phyloP scores from a whole-genome alignment of 163 green algal species.

The Prototheca cutis region DNA sequence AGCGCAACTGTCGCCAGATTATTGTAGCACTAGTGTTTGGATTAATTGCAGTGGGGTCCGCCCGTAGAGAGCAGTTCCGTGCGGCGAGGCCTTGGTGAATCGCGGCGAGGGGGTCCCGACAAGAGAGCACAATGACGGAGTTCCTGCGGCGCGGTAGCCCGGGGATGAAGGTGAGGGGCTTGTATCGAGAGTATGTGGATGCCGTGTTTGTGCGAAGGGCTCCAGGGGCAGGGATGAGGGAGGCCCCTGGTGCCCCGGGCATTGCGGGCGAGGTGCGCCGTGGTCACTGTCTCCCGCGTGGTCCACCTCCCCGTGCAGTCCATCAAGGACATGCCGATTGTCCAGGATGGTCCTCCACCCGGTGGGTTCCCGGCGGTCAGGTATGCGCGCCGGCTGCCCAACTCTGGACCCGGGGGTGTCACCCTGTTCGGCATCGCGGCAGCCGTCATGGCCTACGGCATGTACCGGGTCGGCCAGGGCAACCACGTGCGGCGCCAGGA shows the following conservation, averaged over 20 bases:
- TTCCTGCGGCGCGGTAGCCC: conserved; percentile 51
- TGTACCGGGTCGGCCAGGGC: conserved; percentile 49
- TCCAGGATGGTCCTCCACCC: conserved; percentile 87
- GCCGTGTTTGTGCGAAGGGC: too few species aligned
- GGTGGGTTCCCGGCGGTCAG: conserved; percentile 89
- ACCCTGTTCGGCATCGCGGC: conserved; percentile 61
- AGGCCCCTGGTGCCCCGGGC: too few species aligned
- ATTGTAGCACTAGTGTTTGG: too few species aligned
- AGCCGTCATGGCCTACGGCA: conserved; percentile 66
- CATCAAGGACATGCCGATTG: conserved; percentile 87
- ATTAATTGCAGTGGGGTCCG: too few species aligned
- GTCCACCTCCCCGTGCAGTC: conserved; percentile 41
- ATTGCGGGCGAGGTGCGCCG: too few species aligned
- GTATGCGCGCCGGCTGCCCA: conserved; percentile 82
- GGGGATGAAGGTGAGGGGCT: conserved; percentile 54
- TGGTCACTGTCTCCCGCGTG: neutral
- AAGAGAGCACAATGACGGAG: conserved; percentile 52
- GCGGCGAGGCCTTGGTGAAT: too few species aligned
- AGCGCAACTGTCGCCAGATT: too few species aligned
- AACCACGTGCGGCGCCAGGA: conserved; percentile 26
- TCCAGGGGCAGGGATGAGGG: too few species aligned
- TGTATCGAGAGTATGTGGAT: neutral
- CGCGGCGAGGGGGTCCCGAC: too few species aligned
- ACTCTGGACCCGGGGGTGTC: conserved; percentile 75
- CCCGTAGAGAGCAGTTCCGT: too few species aligned